Base-by-base conservation (phyloP, 139 green algal genomes). In the Zygnema circumcarinatum region DNA sequence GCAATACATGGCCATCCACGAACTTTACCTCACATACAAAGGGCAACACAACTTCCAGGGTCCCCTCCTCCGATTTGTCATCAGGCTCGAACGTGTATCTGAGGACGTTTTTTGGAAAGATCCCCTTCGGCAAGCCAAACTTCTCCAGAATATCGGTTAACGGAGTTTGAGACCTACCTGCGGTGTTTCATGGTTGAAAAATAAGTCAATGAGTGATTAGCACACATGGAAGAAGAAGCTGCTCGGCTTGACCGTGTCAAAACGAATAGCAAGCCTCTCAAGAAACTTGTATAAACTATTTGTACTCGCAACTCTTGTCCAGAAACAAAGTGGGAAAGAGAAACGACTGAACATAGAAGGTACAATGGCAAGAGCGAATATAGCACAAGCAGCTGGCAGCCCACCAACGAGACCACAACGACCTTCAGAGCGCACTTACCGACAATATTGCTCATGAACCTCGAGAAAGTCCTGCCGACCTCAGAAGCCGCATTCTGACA, bases 1-100 rank as follows among this genome's bases (percentile, higher is more conserved):
- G 69, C 7, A 78, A 22, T 11, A 78, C 3, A 39, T 39, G 36
- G 16, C 69, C 69, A 16, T 78, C 69, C 7, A 16, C 7, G 16
- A 78, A 78, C 16, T 78, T 78, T 39, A 78, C 69, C 16, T 78
- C 69, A 41, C 69, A 78, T 25, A 41, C 69, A 41, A 52, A 78
- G 11, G 69, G 69, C 69, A 78, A 25, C 69, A 16, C 16, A 16
- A 78, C 69, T 22, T 22, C 16, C 11, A 78, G 16, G 11, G 36
- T 41, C 35, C 69, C 69, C 16, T 78, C 69, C 11, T 78, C 16
- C 11, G 35, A 39, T 11, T 41, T 41, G 3, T 39, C 69, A 41
- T 52, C 16, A 39, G 7, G 35, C 11, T 78, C 69, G 69, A 78
- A 20, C 7, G 69, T 41, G 69, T 78, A 78, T 41, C 16, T 78